Evolutionary conservation across 441 rosid species (phyloP), one percentile per base, ranked within the genome.

Genomic region (Metrosideros polymorpha): DNA sequence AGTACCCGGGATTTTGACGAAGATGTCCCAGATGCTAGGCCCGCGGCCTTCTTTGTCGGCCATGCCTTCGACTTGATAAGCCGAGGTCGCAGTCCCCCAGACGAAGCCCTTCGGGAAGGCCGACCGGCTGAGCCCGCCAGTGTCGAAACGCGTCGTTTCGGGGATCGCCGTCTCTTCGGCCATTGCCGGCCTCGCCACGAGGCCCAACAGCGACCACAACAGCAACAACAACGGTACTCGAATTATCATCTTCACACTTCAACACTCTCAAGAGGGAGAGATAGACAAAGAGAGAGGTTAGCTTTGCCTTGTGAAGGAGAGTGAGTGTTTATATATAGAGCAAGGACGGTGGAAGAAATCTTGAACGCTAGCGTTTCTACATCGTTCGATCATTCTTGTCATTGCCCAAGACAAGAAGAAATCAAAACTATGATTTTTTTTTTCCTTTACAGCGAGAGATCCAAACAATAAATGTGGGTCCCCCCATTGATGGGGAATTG

Each of bases 1-100:
- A 71, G 79, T 88, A 96, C 99, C 99, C 9, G 99, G 98, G 47
- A 85, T 93, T 86, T 95, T 92, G 49, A 93, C 93, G 82, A 94
- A 97, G 55, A 55, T 95, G 77, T 97, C 99, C 99, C 99, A 97
- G 85, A 97, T 96, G 93, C 99, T 96, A 75, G 99, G 99, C 27
- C 99, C 99, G 54, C 99, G 99, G 79, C 98, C 99, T n/a, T 92
- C 99, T 82, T 92, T 91, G 84, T 92, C 87, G 30, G 99, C 95
- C 97, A 93, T 94, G 77, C 99, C 99, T 93, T 97, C 99, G 57
- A 97, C 99, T 85, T 97, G 99, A 86, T 93, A 97, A 29, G 99
- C 99, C 15, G 99, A 97, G 27, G 98, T 93, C 55, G 99, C 98
- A 57, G 98, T 95, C 85, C 99, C 99, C 89, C 95, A 97, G 85